A percentile compares a stretch with the other conserved stretches of the same genome.
Evolutionary conservation across 352 stramenopile genomes (phyloP).

Genomic region (Globisporangium echinulatum): DNA sequence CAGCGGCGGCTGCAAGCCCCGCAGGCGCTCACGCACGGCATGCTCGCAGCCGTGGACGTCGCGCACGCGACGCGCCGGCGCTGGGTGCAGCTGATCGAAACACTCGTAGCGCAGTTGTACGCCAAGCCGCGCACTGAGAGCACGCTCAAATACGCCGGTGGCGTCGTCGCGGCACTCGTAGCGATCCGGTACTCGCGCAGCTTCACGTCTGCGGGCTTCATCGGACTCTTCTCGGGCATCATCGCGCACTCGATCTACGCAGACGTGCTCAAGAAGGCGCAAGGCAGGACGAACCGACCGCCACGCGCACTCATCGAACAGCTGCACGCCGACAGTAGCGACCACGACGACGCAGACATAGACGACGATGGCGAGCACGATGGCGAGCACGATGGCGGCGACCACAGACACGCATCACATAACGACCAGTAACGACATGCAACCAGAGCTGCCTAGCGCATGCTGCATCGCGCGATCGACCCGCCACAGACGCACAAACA

Average conservation of each 20-base stretch:
- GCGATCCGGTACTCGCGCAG: constrained; percentile 58
- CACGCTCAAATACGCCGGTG: constrained; percentile 50
- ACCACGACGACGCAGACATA: not conserved
- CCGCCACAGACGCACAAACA: not conserved
- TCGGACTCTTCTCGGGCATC: constrained; percentile 56
- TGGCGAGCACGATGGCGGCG: not conserved
- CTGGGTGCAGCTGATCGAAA: constrained; percentile 13
- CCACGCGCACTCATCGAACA: constrained; percentile 3
- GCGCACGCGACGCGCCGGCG: constrained; percentile 16
- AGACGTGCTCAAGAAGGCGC: constrained; percentile 45
- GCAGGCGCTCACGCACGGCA: constrained; percentile 1
- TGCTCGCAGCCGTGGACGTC: constrained; percentile 13
- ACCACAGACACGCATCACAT: not conserved
- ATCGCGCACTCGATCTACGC: constrained; percentile 70
- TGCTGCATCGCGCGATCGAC: not conserved
- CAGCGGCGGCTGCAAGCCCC: not conserved
- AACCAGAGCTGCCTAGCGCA: not conserved
- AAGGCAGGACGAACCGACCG: not conserved
- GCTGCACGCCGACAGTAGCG: constrained; percentile 9
- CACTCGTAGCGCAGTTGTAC: constrained; percentile 21
- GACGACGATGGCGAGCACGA: not conserved
- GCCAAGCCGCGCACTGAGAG: constrained; percentile 35
- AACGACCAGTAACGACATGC: not conserved
- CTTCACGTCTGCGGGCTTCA: constrained; percentile 45
- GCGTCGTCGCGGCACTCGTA: constrained; percentile 46